These are phyloP conservation scores for Trametes cubensis DNA, from an alignment of 768 basidiomycete genomes.

Conservation along the genomic window DNA sequence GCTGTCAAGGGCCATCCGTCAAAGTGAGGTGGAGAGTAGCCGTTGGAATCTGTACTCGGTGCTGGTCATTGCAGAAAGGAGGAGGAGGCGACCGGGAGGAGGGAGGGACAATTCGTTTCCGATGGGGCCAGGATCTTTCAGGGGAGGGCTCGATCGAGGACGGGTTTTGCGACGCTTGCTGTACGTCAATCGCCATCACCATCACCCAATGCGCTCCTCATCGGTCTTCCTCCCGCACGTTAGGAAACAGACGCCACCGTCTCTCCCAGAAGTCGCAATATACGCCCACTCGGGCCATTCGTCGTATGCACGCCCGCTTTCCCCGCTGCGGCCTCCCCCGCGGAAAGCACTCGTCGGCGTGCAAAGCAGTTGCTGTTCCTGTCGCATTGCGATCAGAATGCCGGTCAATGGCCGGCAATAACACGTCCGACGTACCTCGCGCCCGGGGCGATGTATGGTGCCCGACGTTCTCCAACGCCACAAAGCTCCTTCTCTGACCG, in stretches of 20 bases:
- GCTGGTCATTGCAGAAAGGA: too few species aligned
- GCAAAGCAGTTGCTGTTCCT: not conserved
- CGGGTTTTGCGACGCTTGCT: not conserved
- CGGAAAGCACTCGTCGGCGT: not conserved
- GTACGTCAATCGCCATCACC: conserved; percentile 17
- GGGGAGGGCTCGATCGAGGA: conserved; percentile 3
- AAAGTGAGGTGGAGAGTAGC: too few species aligned
- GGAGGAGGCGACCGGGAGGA: too few species aligned
- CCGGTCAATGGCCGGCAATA: conserved; percentile 4
- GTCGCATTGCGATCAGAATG: conserved; percentile 9
- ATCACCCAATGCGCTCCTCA: not conserved
- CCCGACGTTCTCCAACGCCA: conserved; percentile 13
- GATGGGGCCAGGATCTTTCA: conserved; percentile 13
- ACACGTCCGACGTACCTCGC: not conserved
- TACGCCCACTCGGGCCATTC: not conserved
- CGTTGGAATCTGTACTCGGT: too few species aligned
- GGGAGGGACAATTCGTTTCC: conserved; percentile 9
- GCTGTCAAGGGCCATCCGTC: too few species aligned
- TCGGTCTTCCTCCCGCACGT: not conserved
- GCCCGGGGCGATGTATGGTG: conserved; percentile 15
- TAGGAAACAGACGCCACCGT: not conserved
- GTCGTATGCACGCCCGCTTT: not conserved
- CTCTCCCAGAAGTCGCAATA: not conserved
- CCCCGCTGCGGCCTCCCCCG: not conserved
- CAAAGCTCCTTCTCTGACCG: not conserved